Evolutionary conservation across 305 asterid species (phyloP), one percentile per base, ranked within the genome.

Genomic region (Lippia alba): DNA sequence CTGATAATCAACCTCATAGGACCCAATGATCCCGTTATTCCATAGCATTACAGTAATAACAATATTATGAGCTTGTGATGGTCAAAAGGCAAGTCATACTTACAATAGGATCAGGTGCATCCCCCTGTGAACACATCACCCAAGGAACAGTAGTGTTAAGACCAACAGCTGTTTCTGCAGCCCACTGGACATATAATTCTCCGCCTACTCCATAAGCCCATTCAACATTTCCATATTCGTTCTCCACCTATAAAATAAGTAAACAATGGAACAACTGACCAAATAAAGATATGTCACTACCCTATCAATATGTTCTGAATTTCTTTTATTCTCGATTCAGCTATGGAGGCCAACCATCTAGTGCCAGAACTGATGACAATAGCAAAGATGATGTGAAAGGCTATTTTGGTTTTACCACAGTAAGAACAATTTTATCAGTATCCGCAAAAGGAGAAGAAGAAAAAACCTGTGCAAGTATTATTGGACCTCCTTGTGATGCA

Each of bases 401-500:
- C 49, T 56, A 4, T 12, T n/a, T n/a, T 24, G 8, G 41, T 30
- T 51, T 33, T 63, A 18, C 34, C 6, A 20, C 39, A 3, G 40
- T n/a, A 39, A 60, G 39, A 36, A 19, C 32, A 12, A 41, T 2
- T 15, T 45, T 33, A 32, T 33, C 36, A 71, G 56, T 57, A 17
- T 44, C 8, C 32, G 12, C 15, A 10, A 39, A 45, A 14, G 15
- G 17, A 51, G 12, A 64, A 69, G 61, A 64, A 69, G 61, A 74
- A 71, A 56, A 58, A 60, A 91, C 96, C 96, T 91, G 97, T 8
- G 95, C 84, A 3, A 89, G 91, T 46, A 91, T 91, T 48, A 87
- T 89, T 30, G 97, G 96, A 51, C 96, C 97, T 65, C 96, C 97
- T 81, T 89, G 96, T 18, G 93, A 66, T 74, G 91, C 91, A 71